phyloP scores from a whole-genome alignment of 73 alveolate species.

The Uronychia binucleata region DNA sequence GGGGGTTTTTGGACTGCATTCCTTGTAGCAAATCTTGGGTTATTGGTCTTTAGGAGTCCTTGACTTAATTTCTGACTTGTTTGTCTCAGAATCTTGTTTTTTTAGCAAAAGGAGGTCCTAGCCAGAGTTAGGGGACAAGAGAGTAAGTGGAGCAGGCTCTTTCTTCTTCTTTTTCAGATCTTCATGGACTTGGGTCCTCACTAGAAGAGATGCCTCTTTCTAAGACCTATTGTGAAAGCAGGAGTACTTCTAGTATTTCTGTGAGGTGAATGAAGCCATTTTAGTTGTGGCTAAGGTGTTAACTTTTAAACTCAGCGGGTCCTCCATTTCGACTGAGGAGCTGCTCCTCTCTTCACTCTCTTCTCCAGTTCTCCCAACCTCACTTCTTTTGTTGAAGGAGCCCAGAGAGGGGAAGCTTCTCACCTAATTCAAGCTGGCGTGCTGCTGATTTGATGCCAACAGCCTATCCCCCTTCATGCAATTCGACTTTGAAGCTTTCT shows the following conservation, averaged over 20 bases:
- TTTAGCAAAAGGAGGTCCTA: background rate
- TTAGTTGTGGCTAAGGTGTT: background rate
- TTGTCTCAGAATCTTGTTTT: background rate
- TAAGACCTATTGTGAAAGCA: too few relatives aligned
- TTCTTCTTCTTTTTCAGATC: background rate
- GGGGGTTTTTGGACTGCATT: too few relatives aligned
- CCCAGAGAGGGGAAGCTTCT: background rate
- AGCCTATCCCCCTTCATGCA: too few relatives aligned
- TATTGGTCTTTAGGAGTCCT: too few relatives aligned
- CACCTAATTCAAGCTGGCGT: too few relatives aligned
- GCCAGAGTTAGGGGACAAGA: background rate
- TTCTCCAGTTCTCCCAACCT: background rate
- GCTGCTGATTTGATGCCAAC: too few relatives aligned
- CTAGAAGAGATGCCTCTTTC: background rate
- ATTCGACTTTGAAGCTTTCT: background rate
- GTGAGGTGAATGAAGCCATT: background rate
- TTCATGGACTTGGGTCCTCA: background rate
- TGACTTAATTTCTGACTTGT: too few relatives aligned
- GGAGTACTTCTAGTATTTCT: background rate
- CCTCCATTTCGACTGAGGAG: background rate
- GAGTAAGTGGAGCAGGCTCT: background rate
- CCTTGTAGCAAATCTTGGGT: too few relatives aligned
- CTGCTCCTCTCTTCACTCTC: background rate
- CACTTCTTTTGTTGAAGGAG: background rate
- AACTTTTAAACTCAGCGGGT: background rate